Conservation (phyloP, 352 stramenopile genomes). For the Phytopythium mirpurense region DNA sequence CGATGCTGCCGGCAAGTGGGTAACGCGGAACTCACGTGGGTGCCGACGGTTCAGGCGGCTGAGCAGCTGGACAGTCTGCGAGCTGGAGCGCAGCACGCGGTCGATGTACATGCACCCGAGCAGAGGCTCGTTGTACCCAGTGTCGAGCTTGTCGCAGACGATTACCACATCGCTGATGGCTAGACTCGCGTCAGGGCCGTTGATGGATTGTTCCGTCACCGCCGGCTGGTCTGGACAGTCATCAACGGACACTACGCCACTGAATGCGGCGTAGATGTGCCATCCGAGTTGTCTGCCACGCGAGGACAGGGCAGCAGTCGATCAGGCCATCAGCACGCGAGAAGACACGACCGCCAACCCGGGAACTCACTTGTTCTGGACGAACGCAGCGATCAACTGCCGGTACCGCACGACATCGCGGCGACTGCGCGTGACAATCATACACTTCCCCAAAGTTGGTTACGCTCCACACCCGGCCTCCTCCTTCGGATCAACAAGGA, state of each 20-base stretch:
- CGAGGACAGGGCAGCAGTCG: neutral
- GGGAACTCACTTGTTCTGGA: constrained; percentile 43
- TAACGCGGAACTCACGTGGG: constrained; percentile 13
- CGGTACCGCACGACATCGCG: constrained; percentile 79
- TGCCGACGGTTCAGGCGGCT: constrained; percentile 78
- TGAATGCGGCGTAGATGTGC: constrained; percentile 73
- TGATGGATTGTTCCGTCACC: constrained; percentile 68
- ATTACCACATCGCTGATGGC: constrained; percentile 67
- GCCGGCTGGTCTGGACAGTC: constrained; percentile 7
- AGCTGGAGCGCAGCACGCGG: constrained; percentile 53
- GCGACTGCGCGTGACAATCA: constrained; percentile 75
- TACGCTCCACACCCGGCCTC: constrained; percentile 8
- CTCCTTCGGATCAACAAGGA: neutral
- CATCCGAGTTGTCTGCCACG: constrained; percentile 30
- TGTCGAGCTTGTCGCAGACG: constrained; percentile 86
- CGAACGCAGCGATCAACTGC: constrained; percentile 50
- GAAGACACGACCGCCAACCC: no score
- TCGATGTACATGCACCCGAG: constrained; percentile 83
- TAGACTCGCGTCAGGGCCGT: constrained; percentile 40
- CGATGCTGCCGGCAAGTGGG: neutral
- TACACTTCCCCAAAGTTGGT: constrained; percentile 33
- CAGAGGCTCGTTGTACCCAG: constrained; percentile 75
- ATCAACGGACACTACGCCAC: constrained; percentile 31
- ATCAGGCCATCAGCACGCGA: no score
- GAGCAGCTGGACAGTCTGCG: constrained; percentile 72